Evolutionary conservation across 2,329 filamentous ascomycete genomes (phyloP).

Genomic region (Davidsoniella neocaledoniae): DNA sequence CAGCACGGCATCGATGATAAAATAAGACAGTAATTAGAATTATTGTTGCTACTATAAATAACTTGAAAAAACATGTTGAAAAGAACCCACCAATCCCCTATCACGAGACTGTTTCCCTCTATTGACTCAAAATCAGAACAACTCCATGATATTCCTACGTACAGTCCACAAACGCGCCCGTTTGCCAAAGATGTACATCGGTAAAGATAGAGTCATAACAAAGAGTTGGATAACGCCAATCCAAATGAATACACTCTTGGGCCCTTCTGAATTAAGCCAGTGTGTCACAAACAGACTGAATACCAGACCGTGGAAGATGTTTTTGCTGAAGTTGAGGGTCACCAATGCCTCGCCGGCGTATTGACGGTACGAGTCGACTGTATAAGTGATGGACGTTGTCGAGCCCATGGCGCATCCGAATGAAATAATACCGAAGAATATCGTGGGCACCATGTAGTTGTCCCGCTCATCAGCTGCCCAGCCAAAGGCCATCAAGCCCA

Average conservation of each 20-base stretch:
- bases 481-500: constrained; percentile 90
- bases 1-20: background rate
- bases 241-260: constrained; percentile 63
- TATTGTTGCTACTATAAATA: background rate
- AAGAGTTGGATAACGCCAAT: constrained; percentile 75
- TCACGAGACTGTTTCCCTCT: no score
- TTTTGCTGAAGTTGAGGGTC: constrained; percentile 88
- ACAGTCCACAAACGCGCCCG: constrained; percentile 88
- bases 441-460: constrained; percentile 76
- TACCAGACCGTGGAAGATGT: constrained; percentile 75
- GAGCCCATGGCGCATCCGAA: constrained; percentile 84
- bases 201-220: constrained; percentile 57
- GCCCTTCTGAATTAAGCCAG: constrained; percentile 63
- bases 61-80: background rate
- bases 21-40: background rate
- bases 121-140: constrained; percentile 22
- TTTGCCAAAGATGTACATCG: constrained; percentile 92
- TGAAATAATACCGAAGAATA: constrained; percentile 83
- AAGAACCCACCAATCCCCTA: no score
- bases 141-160: constrained; percentile 72
- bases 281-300: constrained; percentile 77
- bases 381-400: constrained; percentile 86
- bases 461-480: constrained; percentile 68
- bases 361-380: constrained; percentile 80
- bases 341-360: constrained; percentile 91